phyloP scores from a whole-genome alignment of 495 filamentous ascomycete species.

The Xylaria palmicola region DNA sequence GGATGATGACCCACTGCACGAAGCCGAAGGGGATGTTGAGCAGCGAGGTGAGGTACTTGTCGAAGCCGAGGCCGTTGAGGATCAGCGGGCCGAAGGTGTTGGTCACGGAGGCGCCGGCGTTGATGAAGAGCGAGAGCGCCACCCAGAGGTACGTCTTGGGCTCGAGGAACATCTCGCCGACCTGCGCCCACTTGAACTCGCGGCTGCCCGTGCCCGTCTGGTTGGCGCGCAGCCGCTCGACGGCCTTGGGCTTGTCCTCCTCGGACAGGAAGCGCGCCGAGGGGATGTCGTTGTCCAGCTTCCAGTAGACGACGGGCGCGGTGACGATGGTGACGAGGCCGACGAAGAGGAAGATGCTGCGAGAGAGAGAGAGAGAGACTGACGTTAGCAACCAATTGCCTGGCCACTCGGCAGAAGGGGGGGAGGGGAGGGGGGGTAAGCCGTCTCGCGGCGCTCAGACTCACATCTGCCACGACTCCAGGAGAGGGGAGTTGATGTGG shows the following conservation, averaged over 20 bases:
- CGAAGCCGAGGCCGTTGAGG: conserved; percentile 57
- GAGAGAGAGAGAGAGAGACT: too few relatives aligned
- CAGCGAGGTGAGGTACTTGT: conserved; percentile 58
- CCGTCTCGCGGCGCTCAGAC: conserved; percentile 9
- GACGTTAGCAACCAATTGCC: background rate
- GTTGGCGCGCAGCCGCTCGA: conserved; percentile 51
- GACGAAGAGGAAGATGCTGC: conserved; percentile 63
- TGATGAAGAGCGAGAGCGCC: conserved; percentile 53
- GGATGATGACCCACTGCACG: conserved; percentile 55
- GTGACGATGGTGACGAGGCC: conserved; percentile 57
- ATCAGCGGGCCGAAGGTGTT: conserved; percentile 62
- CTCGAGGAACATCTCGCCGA: conserved; percentile 42
- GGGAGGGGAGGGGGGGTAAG: background rate
- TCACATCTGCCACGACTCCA: conserved; percentile 65
- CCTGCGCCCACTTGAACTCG: conserved; percentile 49
- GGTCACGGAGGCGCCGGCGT: conserved; percentile 60
- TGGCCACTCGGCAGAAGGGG: background rate
- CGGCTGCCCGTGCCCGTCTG: conserved; percentile 57
- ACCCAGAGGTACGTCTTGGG: conserved; percentile 50
- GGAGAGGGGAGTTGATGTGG: conserved; percentile 49
- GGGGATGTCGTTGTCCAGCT: conserved; percentile 52
- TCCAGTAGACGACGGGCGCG: conserved; percentile 48
- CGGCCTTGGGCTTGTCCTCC: conserved; percentile 45
- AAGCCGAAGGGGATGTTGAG: conserved; percentile 65
- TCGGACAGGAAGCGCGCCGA: conserved; percentile 54